Conservation (phyloP, 2,329 filamentous ascomycete genomes). For the Colletotrichum zoysiae region DNA sequence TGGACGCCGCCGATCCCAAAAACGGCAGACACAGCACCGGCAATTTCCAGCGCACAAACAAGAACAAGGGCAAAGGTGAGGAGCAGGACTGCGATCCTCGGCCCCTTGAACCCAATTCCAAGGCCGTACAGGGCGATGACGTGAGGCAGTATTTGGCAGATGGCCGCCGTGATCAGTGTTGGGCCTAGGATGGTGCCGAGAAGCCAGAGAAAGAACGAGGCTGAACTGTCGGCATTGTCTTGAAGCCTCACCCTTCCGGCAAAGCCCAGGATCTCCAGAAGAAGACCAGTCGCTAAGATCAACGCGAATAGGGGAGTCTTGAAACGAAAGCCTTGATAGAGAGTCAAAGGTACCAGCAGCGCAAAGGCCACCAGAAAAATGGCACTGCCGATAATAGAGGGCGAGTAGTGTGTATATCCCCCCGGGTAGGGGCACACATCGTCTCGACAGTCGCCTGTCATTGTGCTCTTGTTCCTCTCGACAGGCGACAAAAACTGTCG, state of each 20-base stretch:
- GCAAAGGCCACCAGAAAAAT: slow-evolving; percentile 57
- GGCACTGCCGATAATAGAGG: slow-evolving; percentile 55
- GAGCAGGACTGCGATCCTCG: slow-evolving; percentile 51
- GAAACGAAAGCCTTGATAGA: slow-evolving; percentile 55
- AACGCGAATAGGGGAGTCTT: slow-evolving; percentile 57
- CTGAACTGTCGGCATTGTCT: slow-evolving; percentile 48
- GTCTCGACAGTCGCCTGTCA: slow-evolving; percentile 54
- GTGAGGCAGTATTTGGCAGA: slow-evolving; percentile 61
- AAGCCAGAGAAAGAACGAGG: slow-evolving; percentile 59
- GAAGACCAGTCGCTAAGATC: slow-evolving; percentile 55
- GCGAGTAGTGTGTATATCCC: slow-evolving; percentile 55
- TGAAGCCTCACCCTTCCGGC: slow-evolving; percentile 59
- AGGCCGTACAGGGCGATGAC: slow-evolving; percentile 62
- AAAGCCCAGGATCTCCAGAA: slow-evolving; percentile 61
- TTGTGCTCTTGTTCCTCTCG: slow-evolving; percentile 43
- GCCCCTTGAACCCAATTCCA: slow-evolving; percentile 53
- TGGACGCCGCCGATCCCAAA: slow-evolving; percentile 47
- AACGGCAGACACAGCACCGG: slow-evolving; percentile 51
- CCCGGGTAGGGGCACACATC: slow-evolving; percentile 50
- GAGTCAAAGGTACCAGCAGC: slow-evolving; percentile 53
- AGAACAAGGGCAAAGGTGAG: slow-evolving; percentile 51
- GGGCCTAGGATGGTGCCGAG: slow-evolving; percentile 62
- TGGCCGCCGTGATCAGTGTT: slow-evolving; percentile 58
- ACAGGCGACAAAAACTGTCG: slow-evolving; percentile 39
- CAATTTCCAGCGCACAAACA: slow-evolving; percentile 49